Conservation (phyloP, 106 monocot species). For the Dioscorea alata region DNA sequence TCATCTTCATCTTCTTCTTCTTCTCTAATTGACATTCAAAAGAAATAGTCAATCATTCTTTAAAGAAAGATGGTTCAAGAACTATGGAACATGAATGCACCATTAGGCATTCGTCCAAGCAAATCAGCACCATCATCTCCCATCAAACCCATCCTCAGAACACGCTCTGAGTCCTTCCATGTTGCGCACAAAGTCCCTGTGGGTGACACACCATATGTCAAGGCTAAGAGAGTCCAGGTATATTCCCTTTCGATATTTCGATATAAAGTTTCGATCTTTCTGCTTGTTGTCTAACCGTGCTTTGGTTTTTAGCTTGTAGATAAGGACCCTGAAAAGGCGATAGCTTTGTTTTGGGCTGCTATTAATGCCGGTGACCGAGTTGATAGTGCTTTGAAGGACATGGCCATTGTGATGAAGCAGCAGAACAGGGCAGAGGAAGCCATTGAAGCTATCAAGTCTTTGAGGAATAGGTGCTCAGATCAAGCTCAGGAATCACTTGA, state of each 20-base stretch:
- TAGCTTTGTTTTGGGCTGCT: slow-evolving; percentile 86
- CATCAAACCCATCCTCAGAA: slow-evolving; percentile 30
- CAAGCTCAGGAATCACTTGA: slow-evolving; percentile 93
- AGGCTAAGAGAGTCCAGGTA: slow-evolving; percentile 92
- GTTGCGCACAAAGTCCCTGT: slow-evolving; percentile 73
- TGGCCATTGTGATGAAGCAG: slow-evolving; percentile 99
- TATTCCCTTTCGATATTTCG: too few relatives aligned
- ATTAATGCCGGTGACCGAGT: slow-evolving; percentile 90
- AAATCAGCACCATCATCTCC: slow-evolving; percentile 70
- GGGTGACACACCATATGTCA: slow-evolving; percentile 87
- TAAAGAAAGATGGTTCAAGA: slow-evolving; percentile 12
- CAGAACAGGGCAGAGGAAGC: slow-evolving; percentile 94
- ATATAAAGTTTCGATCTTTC: neutral
- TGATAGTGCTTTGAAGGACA: slow-evolving; percentile 92
- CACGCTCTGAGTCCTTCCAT: slow-evolving; percentile 50
- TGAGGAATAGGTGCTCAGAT: slow-evolving; percentile 67
- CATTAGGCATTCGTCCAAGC: slow-evolving; percentile 16
- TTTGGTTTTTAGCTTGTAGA: slow-evolving; percentile 57
- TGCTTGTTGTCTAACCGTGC: neutral
- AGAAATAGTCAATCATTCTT: neutral
- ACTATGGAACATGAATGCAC: slow-evolving; percentile 20
- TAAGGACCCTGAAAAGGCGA: slow-evolving; percentile 84
- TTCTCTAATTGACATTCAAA: slow-evolving; percentile 1
- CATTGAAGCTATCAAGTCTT: slow-evolving; percentile 85
- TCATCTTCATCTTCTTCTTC: neutral